These are phyloP conservation scores for Aphanoascus verrucosus DNA, from an alignment of 2,329 filamentous ascomycete species.

Conservation along the genomic window DNA sequence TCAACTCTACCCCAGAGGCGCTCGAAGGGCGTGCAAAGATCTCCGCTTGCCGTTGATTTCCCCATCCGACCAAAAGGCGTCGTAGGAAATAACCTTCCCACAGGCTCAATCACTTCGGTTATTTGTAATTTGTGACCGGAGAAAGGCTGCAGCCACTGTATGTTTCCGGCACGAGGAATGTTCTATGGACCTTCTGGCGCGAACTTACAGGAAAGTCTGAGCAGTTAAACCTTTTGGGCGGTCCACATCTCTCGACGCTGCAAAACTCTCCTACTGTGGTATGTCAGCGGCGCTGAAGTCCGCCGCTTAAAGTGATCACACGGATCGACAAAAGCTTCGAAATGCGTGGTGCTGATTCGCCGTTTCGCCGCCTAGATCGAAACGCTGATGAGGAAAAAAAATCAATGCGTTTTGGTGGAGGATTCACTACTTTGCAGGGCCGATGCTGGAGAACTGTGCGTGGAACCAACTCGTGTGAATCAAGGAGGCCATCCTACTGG, in stretches of 20 bases:
- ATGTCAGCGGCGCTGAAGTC: neutral
- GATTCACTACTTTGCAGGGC: no score
- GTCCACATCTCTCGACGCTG: neutral
- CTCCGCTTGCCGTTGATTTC: neutral
- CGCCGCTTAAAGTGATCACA: neutral
- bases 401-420: no score
- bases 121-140: neutral
- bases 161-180: neutral
- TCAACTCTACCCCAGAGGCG: neutral
- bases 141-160: neutral
- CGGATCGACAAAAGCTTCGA: no score
- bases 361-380: no score
- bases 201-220: neutral
- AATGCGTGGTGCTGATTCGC: no score
- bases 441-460: no score
- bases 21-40: neutral
- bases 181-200: constrained; percentile 2
- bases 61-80: neutral
- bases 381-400: no score
- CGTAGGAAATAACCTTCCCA: neutral
- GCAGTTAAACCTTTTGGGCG: neutral
- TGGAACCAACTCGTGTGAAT: no score
- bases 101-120: neutral
- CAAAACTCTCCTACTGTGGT: neutral
- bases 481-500: no score